Evolutionary conservation across 495 filamentous ascomycete genomes (phyloP).

Genomic region (Tuber indicum): DNA sequence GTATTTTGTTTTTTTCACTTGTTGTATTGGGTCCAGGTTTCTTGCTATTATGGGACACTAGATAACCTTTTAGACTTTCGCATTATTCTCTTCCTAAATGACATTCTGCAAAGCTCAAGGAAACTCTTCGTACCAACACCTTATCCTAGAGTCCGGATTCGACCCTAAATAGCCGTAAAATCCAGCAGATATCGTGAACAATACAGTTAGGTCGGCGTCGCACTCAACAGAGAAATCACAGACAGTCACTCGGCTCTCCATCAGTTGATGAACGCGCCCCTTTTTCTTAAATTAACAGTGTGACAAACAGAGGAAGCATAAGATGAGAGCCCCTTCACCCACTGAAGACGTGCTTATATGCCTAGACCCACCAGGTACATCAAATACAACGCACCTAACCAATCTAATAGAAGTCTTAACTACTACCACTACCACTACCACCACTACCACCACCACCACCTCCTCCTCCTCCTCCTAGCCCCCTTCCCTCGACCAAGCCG

Average conservation of each 20-base stretch:
- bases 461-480: neutral
- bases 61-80: neutral
- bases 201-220: neutral
- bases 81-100: neutral
- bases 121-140: neutral
- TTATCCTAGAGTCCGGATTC: neutral
- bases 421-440: neutral
- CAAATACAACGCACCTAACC: neutral
- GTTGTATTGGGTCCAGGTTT: neutral
- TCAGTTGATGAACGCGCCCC: neutral
- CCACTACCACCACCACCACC: neutral
- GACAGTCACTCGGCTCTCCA: neutral
- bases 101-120: neutral
- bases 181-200: neutral
- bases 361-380: neutral
- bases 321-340: neutral
- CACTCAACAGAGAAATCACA: neutral
- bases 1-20: neutral
- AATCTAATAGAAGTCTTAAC: neutral
- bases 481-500: constrained; percentile 15
- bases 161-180: neutral
- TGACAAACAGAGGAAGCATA: neutral
- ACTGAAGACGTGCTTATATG: neutral
- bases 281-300: neutral
- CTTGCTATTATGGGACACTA: neutral